A percentile compares a stretch with the other conserved stretches of the same genome.
phyloP scores from a whole-genome alignment of 1,284 basidiomycete genomes.

The Marasmius oreades region DNA sequence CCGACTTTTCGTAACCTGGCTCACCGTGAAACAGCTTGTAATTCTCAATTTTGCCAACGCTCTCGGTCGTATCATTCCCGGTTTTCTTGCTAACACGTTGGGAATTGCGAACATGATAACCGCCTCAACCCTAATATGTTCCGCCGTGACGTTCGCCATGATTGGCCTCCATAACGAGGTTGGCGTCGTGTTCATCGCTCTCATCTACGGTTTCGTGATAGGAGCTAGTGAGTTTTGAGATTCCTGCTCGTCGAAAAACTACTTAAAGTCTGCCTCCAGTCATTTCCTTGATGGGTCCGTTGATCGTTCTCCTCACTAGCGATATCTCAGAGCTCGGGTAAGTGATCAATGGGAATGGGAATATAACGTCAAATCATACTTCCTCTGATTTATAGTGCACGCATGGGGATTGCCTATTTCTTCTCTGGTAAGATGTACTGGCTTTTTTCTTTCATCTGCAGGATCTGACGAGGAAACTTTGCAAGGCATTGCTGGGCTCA shows the following conservation, averaged over 20 bases:
- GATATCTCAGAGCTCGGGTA: conserved; percentile 18
- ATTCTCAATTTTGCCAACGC: conserved; percentile 29
- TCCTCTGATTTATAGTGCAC: too few relatives aligned
- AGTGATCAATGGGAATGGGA: too few relatives aligned
- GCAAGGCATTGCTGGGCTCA: neutral
- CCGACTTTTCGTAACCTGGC: too few relatives aligned
- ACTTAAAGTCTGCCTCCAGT: too few relatives aligned
- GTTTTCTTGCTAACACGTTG: conserved; percentile 22
- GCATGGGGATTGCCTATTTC: neutral
- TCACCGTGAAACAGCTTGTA: conserved; percentile 24
- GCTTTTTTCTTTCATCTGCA: too few relatives aligned
- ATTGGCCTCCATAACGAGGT: conserved; percentile 20
- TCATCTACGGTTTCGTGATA: conserved; percentile 28
- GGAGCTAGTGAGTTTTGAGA: conserved; percentile 22
- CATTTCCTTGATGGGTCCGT: conserved; percentile 13
- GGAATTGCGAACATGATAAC: conserved; percentile 26
- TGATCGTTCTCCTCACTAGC: conserved; percentile 12
- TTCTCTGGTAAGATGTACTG: neutral
- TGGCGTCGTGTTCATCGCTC: conserved; percentile 22
- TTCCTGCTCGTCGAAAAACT: too few relatives aligned
- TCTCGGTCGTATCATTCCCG: conserved; percentile 24
- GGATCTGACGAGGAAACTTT: neutral
- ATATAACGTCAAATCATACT: too few relatives aligned
- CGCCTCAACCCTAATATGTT: conserved; percentile 16
- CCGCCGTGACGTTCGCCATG: conserved; percentile 28